Conservation (phyloP, 257 asterid genomes). For the Capsicum pubescens region DNA sequence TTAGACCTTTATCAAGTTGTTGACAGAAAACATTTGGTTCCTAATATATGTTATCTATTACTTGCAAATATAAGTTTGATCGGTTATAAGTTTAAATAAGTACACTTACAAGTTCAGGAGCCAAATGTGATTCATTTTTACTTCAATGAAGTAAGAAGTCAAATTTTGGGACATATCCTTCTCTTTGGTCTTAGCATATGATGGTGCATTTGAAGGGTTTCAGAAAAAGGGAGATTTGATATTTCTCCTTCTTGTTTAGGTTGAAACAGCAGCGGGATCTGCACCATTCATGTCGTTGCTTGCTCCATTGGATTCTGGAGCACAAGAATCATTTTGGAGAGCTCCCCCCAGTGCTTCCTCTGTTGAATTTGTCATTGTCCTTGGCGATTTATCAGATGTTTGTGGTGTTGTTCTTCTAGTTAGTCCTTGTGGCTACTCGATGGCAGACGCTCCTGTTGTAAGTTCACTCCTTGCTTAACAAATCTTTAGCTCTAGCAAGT, state of each 20-base stretch:
- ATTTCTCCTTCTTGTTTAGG: constrained; percentile 51
- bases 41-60: constrained; percentile 20
- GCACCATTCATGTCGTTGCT: constrained; percentile 82
- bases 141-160: neutral
- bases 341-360: constrained; percentile 80
- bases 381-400: constrained; percentile 80
- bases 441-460: constrained; percentile 90
- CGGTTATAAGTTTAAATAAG: neutral
- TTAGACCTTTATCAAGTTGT: constrained; percentile 8
- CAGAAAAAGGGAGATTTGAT: neutral
- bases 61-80: constrained; percentile 6
- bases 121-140: neutral
- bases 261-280: constrained; percentile 87
- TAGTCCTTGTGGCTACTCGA: constrained; percentile 93
- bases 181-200: constrained; percentile 13
- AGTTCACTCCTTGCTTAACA: constrained; percentile 44
- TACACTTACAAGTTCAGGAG: neutral
- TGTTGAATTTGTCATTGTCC: constrained; percentile 84
- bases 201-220: neutral
- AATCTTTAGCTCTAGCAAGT: constrained; percentile 7
- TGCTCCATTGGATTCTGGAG: constrained; percentile 72
- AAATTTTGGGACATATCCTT: neutral
- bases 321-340: constrained; percentile 82
- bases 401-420: constrained; percentile 83
- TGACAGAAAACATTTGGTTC: constrained; percentile 11